Evolutionary conservation across 768 basidiomycete species (phyloP), one percentile per base, ranked within the genome.

Genomic region (Leccinum barrowsii): DNA sequence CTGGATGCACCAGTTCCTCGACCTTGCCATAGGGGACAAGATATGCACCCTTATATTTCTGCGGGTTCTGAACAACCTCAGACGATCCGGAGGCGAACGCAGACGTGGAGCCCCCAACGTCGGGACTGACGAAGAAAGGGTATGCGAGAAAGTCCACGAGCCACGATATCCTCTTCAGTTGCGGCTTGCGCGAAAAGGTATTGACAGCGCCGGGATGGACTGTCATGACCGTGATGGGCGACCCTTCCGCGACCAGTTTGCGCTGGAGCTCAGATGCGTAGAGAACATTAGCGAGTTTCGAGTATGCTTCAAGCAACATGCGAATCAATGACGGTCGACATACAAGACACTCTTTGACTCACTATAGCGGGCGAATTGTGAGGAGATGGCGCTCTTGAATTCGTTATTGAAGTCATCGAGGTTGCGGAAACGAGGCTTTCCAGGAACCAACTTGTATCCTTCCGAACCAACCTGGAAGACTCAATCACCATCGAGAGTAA

Each of bases 201-300:
- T 67, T 62, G 46, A 76, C 66, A 2, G 49, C n/a, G 6, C 75
- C 75, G 1, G 75, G 75, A 56, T 76, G 56, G 21, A 66, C 0
- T 5, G 73, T 52, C 7, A 74, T 49, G 52, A 67, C 17, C 8
- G 17, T 40, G 37, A 40, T 40, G n/a, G 37, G 7, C 3, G 37
- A 40, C 17, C 37, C 37, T n/a, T 40, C 71, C 0, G 65, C 65
- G 1, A 11, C 26, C 22, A 86, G 69, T 21, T 67, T 78, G 34
- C 72, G 73, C 57, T 86, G 83, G 17, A 87, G 70, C 60, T 80
- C 75, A 28, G 74, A 77, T 1, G 77, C 78, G 59, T 77, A 84
- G 17, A 86, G 73, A 30, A 81, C 68, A 51, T 75, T 76, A 17
- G 79, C 76, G n/a, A 85, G 68, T 65, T 87, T 86, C 50, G 81